Evolutionary conservation across 176 grass and related monocot genomes (phyloP), one percentile per base, ranked within the genome.

Genomic region (Zoysia japonica): DNA sequence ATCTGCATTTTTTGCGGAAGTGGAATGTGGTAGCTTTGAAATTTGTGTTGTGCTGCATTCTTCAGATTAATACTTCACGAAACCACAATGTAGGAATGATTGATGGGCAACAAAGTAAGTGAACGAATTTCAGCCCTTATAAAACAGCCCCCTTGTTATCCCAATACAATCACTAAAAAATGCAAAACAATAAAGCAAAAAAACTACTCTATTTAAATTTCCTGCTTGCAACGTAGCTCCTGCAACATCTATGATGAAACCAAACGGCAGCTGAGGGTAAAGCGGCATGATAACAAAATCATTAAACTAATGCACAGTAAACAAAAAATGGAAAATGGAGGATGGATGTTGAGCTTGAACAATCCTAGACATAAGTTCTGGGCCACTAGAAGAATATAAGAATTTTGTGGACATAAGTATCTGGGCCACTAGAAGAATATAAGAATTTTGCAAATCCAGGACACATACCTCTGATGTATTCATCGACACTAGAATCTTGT

Each of bases 401-500:
- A 69, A 81, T 19, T 65, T 16, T 72, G 16, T 28, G 28, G 61
- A 74, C 47, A 14, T 5, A 72, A 73, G 42, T 3, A 75, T 11
- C 9, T 80, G 43, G n/a, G 83, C 66, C 44, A 68, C 37, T 7
- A 76, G 13, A 53, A 81, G 36, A 4, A 65, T 36, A 51, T 60
- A 54, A 53, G 49, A 69, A 81, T 19, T 65, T 16, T 72, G 11
- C 47, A 35, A 74, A 44, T 70, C 55, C 40, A 78, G 74, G 28
- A 76, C 39, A 60, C 72, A 77, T 87, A 97, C 93, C 93, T 91
- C 88, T 76, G 47, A 87, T 67, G 77, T 77, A 88, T 59, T 87
- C 85, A 56, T 90, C 90, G 61, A 72, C 10, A 49, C 50, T 88
- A 40, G 71, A 70, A 75, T 85, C 85, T 72, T 86, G 85, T 38